Evolutionary conservation across 257 asterid genomes (phyloP).

Genomic region (Nicotiana obtusifolia): DNA sequence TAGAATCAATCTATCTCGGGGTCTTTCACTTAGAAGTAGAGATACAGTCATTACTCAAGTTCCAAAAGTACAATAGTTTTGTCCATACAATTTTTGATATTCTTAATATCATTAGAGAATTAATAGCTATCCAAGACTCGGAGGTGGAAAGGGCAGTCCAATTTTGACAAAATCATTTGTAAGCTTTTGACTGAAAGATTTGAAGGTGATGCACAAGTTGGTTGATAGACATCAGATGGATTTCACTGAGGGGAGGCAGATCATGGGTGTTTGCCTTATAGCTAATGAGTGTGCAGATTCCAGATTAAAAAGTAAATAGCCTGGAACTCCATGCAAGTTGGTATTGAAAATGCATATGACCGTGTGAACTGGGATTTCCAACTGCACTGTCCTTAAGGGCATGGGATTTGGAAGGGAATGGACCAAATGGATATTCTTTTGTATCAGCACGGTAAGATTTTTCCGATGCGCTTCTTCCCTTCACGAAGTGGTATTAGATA

Average conservation of each 20-base stretch:
- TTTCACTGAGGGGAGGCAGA: background rate
- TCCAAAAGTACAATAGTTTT: background rate
- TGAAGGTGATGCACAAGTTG: background rate
- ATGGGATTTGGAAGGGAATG: background rate
- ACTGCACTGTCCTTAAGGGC: background rate
- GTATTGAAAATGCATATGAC: background rate
- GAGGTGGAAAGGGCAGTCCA: background rate
- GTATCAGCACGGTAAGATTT: background rate
- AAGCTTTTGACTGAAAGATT: background rate
- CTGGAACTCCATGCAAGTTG: background rate
- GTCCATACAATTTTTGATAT: conserved; percentile 2
- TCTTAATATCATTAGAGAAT: conserved; percentile 2
- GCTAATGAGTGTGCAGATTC: background rate
- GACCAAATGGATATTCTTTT: background rate
- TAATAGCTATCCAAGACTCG: background rate
- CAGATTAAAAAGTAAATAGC: background rate
- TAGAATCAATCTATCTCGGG: background rate
- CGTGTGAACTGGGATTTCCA: background rate
- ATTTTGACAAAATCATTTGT: background rate
- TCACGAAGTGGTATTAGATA: background rate
- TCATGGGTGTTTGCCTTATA: background rate
- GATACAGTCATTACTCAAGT: background rate
- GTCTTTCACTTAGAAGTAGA: background rate
- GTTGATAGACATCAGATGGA: background rate
- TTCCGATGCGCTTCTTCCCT: background rate